Conservation (phyloP, 305 asterid genomes). For the Fraxinus baroniana region DNA sequence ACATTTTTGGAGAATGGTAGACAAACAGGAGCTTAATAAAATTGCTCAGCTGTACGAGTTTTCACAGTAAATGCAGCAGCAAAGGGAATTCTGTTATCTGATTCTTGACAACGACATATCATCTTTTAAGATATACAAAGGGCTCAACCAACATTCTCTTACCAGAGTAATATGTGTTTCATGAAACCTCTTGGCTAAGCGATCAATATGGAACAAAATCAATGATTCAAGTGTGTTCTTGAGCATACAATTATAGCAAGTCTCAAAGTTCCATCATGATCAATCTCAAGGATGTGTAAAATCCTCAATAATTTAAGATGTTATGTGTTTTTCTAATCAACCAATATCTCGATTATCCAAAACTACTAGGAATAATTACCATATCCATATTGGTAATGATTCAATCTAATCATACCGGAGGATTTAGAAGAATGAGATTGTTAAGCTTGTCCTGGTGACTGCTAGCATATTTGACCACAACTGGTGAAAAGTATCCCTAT, state of each 20-base stretch:
- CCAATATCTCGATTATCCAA: not conserved
- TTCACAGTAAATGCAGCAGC: not conserved
- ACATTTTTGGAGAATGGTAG: not conserved
- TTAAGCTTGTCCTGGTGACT: slow-evolving; percentile 66
- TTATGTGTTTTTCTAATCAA: not conserved
- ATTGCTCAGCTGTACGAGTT: not conserved
- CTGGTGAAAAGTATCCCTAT: slow-evolving; percentile 85
- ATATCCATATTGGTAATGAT: not conserved
- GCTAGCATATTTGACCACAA: slow-evolving; percentile 76
- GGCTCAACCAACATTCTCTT: not conserved
- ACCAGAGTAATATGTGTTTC: not conserved
- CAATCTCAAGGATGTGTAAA: not conserved
- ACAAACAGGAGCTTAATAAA: not conserved
- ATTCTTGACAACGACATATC: not conserved
- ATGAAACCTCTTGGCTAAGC: not conserved
- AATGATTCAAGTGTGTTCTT: not conserved
- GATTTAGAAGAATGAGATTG: slow-evolving; percentile 79
- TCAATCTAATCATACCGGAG: slow-evolving; percentile 58
- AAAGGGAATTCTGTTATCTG: not conserved
- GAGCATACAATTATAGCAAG: not conserved
- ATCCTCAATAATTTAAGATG: not conserved
- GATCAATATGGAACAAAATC: not conserved
- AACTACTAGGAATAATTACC: not conserved
- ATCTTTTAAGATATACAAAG: not conserved
- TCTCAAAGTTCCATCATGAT: not conserved